These are phyloP conservation scores for Suillus alpinus DNA, from an alignment of 768 basidiomycete genomes.

Conservation along the genomic window DNA sequence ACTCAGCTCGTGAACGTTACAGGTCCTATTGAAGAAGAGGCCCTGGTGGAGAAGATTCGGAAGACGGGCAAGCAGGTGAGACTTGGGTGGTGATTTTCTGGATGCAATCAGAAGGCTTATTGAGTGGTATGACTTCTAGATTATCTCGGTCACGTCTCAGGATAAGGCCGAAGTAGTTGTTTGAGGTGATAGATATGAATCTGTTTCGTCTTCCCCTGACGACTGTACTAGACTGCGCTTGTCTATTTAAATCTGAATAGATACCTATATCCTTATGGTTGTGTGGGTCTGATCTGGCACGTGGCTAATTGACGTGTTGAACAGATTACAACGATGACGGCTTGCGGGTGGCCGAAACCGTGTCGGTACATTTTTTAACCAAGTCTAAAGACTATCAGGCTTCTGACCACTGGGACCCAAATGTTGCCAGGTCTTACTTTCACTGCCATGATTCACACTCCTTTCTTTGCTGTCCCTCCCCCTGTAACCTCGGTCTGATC, in stretches of 20 bases:
- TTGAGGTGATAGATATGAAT: neutral
- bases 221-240: neutral
- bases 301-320: neutral
- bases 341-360: neutral
- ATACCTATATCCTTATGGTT: neutral
- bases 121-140: constrained; percentile 21
- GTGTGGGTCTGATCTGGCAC: too few relatives aligned
- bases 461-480: neutral
- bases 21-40: constrained; percentile 58
- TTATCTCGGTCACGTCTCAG: constrained; percentile 42
- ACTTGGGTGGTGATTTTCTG: neutral
- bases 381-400: neutral
- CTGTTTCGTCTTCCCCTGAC: neutral
- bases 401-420: neutral
- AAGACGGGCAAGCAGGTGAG: constrained; percentile 90
- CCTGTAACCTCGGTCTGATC: neutral
- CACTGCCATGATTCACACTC: neutral
- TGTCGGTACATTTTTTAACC: neutral
- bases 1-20: constrained; percentile 73
- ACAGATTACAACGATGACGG: neutral
- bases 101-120: neutral
- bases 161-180: neutral
- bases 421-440: neutral
- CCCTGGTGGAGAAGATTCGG: constrained; percentile 68
- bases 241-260: neutral